A percentile compares a stretch with the other conserved stretches of the same genome.
Conservation (phyloP, 306 rosid species). For the Cucurbita argyrosperma region DNA sequence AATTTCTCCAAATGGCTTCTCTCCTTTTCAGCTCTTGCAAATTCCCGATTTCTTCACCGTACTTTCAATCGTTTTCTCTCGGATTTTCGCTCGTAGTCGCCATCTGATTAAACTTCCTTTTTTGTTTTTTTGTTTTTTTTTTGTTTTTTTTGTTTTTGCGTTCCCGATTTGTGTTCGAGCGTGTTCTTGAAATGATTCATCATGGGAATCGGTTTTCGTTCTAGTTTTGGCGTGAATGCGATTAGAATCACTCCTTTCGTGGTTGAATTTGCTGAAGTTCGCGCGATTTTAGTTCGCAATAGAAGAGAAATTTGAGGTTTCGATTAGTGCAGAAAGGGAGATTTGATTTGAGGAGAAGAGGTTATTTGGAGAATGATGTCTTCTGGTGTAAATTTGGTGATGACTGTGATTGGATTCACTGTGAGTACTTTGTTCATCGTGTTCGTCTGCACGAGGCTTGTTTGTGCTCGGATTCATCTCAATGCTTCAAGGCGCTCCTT, state of each 20-base stretch:
- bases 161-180: background rate
- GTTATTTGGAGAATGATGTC: conserved; percentile 39
- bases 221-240: background rate
- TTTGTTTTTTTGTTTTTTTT: background rate
- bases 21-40: background rate
- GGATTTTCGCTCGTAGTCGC: conserved; percentile 1
- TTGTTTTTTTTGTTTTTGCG: background rate
- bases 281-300: background rate
- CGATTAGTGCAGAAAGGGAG: background rate
- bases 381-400: conserved; percentile 73
- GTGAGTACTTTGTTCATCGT: conserved; percentile 92
- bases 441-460: conserved; percentile 71
- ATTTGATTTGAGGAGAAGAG: background rate
- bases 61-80: background rate
- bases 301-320: background rate
- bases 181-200: background rate
- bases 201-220: background rate
- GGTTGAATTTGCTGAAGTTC: background rate
- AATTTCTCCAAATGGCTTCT: conserved; percentile 6
- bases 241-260: background rate
- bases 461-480: conserved; percentile 80
- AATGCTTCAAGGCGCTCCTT: conserved; percentile 70
- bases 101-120: background rate
- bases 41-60: conserved; percentile 1
- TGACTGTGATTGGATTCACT: conserved; percentile 92